Conservation (phyloP, 257 asterid species). For the Pogostemon cablin region DNA sequence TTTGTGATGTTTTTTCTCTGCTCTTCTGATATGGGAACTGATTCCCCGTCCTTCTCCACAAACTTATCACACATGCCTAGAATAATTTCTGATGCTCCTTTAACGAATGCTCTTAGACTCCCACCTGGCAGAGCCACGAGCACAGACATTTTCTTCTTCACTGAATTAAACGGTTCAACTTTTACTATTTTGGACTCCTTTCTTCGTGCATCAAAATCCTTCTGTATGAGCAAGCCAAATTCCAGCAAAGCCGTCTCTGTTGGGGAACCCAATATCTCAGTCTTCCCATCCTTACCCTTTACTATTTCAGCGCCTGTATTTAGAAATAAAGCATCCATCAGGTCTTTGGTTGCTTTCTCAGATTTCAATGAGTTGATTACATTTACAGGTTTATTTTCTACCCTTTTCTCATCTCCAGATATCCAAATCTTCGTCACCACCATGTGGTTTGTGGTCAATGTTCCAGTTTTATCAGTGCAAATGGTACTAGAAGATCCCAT, state of each 20-base stretch:
- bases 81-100: conserved; percentile 77
- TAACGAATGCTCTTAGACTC: conserved; percentile 49
- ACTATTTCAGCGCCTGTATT: conserved; percentile 77
- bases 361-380: conserved; percentile 38
- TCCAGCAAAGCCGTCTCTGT: conserved; percentile 80
- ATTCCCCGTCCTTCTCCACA: conserved; percentile 53
- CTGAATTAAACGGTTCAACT: conserved; percentile 75
- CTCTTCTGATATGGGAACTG: conserved; percentile 49
- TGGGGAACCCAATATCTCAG: conserved; percentile 68
- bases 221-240: conserved; percentile 51
- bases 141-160: conserved; percentile 76
- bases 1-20: conserved; percentile 44
- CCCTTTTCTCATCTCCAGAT: conserved; percentile 56
- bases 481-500: conserved; percentile 87
- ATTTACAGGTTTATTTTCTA: conserved; percentile 38
- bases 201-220: conserved; percentile 38
- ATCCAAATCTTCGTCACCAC: conserved; percentile 63
- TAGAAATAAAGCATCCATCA: conserved; percentile 57
- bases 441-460: conserved; percentile 83
- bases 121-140: conserved; percentile 56
- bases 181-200: conserved; percentile 47
- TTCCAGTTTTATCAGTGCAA: conserved; percentile 85
- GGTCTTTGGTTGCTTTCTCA: conserved; percentile 39
- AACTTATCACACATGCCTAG: conserved; percentile 59
- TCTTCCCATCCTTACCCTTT: conserved; percentile 54